phyloP scores from a whole-genome alignment of 1,139 yeast genomes.

The Eremothecium coryli region DNA sequence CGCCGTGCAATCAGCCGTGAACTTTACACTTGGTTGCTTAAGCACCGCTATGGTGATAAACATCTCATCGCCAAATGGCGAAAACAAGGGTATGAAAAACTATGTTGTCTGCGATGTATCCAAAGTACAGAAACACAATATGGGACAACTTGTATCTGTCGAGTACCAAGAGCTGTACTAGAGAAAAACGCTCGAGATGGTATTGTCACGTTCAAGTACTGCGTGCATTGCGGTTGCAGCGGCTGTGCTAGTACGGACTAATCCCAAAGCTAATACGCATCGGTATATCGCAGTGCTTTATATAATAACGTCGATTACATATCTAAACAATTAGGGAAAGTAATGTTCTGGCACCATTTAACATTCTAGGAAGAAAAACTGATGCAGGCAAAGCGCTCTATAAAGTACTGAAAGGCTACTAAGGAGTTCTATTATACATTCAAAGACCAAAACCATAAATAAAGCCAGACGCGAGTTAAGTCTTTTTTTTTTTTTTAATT shows the following conservation, averaged over 20 bases:
- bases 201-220: constrained; percentile 39
- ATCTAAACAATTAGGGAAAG: too few species aligned
- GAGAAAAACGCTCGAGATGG: constrained; percentile 31
- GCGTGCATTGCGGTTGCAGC: constrained; percentile 81
- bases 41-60: constrained; percentile 58
- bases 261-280: constrained; percentile 5
- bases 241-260: constrained; percentile 83
- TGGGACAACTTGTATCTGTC: constrained; percentile 66
- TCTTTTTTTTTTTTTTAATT: too few species aligned
- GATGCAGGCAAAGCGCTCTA: too few species aligned
- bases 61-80: constrained; percentile 84
- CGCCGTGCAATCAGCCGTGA: constrained; percentile 57
- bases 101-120: constrained; percentile 79
- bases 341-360: too few species aligned
- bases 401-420: too few species aligned
- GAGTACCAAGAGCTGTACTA: constrained; percentile 62
- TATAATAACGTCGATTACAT: too few species aligned
- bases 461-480: too few species aligned
- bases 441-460: too few species aligned
- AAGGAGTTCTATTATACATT: too few species aligned
- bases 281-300: too few species aligned
- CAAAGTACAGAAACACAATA: constrained; percentile 54
- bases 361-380: too few species aligned
- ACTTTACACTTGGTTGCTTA: constrained; percentile 69
- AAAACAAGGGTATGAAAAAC: constrained; percentile 77